Evolutionary conservation across 2,329 filamentous ascomycete species (phyloP).

Genomic region (Pseudogymnoascus sp.): DNA sequence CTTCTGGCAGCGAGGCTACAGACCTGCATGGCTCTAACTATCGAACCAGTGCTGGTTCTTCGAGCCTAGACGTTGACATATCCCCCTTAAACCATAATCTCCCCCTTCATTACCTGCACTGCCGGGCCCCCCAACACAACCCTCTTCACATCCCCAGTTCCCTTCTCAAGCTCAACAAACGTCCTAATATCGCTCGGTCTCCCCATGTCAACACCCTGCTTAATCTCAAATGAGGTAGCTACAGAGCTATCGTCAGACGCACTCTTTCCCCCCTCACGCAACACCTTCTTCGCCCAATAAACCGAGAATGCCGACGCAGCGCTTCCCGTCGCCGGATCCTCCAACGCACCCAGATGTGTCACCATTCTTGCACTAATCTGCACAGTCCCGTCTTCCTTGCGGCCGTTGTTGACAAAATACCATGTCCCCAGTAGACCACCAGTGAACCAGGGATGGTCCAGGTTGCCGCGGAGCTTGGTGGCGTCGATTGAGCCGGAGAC

Average conservation of each 20-base stretch:
- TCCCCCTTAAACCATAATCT: constrained; percentile 13
- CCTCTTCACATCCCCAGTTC: constrained; percentile 14
- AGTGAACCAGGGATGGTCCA: constrained; percentile 2
- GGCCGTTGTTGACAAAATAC: constrained; percentile 19
- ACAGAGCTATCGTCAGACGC: constrained; percentile 29
- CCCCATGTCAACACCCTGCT: constrained; percentile 62
- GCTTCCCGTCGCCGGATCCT: constrained; percentile 56
- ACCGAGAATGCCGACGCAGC: constrained; percentile 49
- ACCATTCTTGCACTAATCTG: constrained; percentile 54
- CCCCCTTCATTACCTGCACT: constrained; percentile 20
- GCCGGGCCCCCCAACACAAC: constrained; percentile 19
- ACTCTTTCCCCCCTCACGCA: constrained; percentile 24
- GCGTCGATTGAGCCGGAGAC: constrained; percentile 33
- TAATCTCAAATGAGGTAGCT: constrained; percentile 32
- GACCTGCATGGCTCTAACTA: constrained; percentile 32
- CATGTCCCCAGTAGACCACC: background rate
- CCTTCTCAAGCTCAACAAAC: constrained; percentile 15
- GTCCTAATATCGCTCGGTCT: constrained; percentile 20
- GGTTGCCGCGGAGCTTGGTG: constrained; percentile 29
- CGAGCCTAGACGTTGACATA: constrained; percentile 42
- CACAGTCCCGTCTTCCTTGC: constrained; percentile 20
- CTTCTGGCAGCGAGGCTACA: background rate
- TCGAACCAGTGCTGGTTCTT: constrained; percentile 45
- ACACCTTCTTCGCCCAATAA: constrained; percentile 42
- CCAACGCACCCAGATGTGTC: constrained; percentile 29